phyloP scores from a whole-genome alignment of 2,329 filamentous ascomycete genomes.

The Huntiella bhutanensis region DNA sequence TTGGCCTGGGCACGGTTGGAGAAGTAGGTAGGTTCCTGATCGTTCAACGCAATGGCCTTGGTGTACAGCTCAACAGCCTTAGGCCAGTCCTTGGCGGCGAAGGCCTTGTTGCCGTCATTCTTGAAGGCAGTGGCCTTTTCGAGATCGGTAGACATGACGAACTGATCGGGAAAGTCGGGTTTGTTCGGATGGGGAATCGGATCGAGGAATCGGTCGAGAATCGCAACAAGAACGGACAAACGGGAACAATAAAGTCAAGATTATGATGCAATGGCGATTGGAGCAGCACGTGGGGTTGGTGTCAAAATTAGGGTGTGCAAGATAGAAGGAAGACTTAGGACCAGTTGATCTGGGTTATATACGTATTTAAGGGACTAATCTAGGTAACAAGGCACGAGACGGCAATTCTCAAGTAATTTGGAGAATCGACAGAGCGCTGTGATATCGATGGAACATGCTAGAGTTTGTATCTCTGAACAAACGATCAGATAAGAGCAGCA shows the following conservation, averaged over 20 bases:
- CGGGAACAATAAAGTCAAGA: neutral
- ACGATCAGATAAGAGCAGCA: too few relatives aligned
- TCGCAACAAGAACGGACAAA: neutral
- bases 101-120: constrained; percentile 86
- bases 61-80: constrained; percentile 67
- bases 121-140: constrained; percentile 71
- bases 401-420: too few relatives aligned
- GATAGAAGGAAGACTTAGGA: too few relatives aligned
- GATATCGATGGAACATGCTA: too few relatives aligned
- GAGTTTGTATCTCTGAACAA: too few relatives aligned
- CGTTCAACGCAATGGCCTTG: constrained; percentile 69
- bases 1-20: constrained; percentile 86
- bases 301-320: too few relatives aligned
- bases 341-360: too few relatives aligned
- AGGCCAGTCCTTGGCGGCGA: constrained; percentile 71
- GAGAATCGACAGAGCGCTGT: too few relatives aligned
- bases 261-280: neutral
- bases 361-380: too few relatives aligned
- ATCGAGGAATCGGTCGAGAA: too few relatives aligned
- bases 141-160: constrained; percentile 23
- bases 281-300: neutral
- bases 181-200: too few relatives aligned
- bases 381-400: too few relatives aligned
- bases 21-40: constrained; percentile 73
- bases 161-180: neutral